These are phyloP conservation scores for Ogataea corticis DNA, from an alignment of 805 yeast species.

Conservation along the genomic window DNA sequence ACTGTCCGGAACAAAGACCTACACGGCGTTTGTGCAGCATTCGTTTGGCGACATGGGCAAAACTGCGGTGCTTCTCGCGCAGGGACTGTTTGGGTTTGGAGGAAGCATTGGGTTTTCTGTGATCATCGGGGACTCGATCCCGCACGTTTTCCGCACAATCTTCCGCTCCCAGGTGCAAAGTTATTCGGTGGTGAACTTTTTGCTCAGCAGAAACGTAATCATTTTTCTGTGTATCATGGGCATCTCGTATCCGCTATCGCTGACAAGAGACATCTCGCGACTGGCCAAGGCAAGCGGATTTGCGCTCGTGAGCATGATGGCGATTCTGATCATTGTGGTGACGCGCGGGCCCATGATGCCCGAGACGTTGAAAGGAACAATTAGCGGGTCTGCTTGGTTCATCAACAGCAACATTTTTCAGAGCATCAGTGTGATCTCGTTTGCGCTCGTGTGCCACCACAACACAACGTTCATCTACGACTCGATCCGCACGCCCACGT, in stretches of 20 bases:
- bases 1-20: conserved; percentile 71
- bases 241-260: conserved; percentile 80
- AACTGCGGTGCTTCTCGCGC: conserved; percentile 65
- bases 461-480: conserved; percentile 88
- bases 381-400: conserved; percentile 47
- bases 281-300: conserved; percentile 85
- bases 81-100: conserved; percentile 89
- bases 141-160: conserved; percentile 76
- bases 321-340: conserved; percentile 73
- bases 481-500: conserved; percentile 73
- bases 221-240: conserved; percentile 68
- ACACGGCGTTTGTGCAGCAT: conserved; percentile 79
- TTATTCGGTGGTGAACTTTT: conserved; percentile 45
- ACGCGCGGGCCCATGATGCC: conserved; percentile 68
- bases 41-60: conserved; percentile 80
- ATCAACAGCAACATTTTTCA: conserved; percentile 72
- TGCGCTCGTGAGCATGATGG: conserved; percentile 81
- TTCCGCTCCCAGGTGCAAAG: conserved; percentile 47
- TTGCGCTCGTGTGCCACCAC: conserved; percentile 95
- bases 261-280: conserved; percentile 77
- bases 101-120: conserved; percentile 94
- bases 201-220: conserved; percentile 67
- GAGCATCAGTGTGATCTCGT: conserved; percentile 91
- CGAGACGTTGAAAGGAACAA: conserved; percentile 45
- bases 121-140: conserved; percentile 92